Evolutionary conservation across 148 eudicot genomes (phyloP), one percentile per base, ranked within the genome.

Genomic region (Spergularia bocconei): DNA sequence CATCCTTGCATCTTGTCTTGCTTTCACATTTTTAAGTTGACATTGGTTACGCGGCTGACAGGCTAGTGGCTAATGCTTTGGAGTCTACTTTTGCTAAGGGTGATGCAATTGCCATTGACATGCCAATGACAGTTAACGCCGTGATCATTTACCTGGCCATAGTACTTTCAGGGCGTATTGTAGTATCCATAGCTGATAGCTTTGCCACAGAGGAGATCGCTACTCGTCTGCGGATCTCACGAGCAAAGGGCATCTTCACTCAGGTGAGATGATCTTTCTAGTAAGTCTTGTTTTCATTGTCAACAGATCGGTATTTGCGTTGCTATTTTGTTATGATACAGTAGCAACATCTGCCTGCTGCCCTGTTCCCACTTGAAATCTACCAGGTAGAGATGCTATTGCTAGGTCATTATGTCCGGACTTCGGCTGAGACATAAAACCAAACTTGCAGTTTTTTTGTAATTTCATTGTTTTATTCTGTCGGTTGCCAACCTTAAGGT

Each of bases 101-200:
- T 78, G 97, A 87, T 80, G 81, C 90, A 33, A 92, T 95, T 84
- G 98, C 97, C 61, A 87, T 95, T 81, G 98, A 86, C 79, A 95
- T 95, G 98, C 96, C 91, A 33, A 95, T 95, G 98, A 95, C 97
- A 0, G 86, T 75, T 64, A 86, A 68, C 80, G 97, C 98, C 20
- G 96, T 95, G 65, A 84, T 95, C 84, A 84, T 90, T 74, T 95
- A 95, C 79, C 83, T 95, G 84, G 97, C 97, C 2, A 84, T 90
- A 62, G 75, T 95, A 75, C 87, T 89, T 71, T 82, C 96, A 9
- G 97, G 98, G 55, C 81, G 85, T 77, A 85, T 89, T 74, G 93
- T 92, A 74, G 97, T 92, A 36, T 82, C 97, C 58, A 90, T 95
- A 58, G 96, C 98, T 73, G 98, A 95, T 78, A 95, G 98, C 83